These are phyloP conservation scores for Chlamydomonas sp. DNA, from an alignment of 139 green algal species.

Conservation along the genomic window DNA sequence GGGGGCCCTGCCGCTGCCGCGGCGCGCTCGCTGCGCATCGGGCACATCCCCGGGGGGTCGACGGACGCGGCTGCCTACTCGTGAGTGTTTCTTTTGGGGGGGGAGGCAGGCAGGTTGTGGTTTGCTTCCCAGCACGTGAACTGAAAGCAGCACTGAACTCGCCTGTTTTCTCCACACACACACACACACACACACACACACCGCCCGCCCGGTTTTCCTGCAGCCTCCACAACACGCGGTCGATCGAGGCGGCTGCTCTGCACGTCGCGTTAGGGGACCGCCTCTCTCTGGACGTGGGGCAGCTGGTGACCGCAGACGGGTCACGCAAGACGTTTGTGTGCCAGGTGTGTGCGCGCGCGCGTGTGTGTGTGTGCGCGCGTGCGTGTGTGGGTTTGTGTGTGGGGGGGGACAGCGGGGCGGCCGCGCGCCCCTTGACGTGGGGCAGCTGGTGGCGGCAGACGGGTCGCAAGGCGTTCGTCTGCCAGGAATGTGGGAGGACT, in stretches of 20 bases:
- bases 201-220: background rate
- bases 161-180: background rate
- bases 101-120: background rate
- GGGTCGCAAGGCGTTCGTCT: constrained; percentile 34
- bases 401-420: too few species aligned
- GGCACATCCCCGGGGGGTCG: constrained; percentile 72
- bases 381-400: too few species aligned
- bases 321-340: constrained; percentile 37
- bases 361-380: too few species aligned
- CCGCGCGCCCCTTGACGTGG: constrained; percentile 66
- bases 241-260: constrained; percentile 60
- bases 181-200: background rate
- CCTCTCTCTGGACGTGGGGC: constrained; percentile 65
- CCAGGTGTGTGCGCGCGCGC: too few species aligned
- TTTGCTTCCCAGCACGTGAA: background rate
- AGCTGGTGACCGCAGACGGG: constrained; percentile 22
- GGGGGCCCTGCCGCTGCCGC: background rate
- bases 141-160: too few species aligned
- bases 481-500: too few species aligned
- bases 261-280: constrained; percentile 80
- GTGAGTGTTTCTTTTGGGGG: too few species aligned
- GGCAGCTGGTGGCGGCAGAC: constrained; percentile 27
- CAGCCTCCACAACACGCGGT: constrained; percentile 70
- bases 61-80: constrained; percentile 77
- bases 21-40: constrained; percentile 53